Conservation (phyloP, 1,284 basidiomycete genomes). For the Termitomyces sp. region DNA sequence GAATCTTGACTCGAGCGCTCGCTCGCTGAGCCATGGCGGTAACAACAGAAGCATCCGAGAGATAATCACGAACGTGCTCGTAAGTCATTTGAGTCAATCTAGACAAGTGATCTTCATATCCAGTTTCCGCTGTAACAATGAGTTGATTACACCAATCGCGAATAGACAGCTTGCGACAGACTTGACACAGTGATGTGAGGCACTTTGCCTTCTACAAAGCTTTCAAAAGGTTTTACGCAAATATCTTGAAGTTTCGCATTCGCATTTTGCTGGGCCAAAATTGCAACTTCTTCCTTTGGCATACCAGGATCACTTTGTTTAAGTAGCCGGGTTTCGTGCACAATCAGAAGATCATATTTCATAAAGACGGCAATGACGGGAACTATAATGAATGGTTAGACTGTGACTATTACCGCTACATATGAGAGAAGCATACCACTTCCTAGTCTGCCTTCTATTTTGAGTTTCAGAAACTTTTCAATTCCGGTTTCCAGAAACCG, state of each 20-base stretch:
- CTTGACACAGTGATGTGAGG: constrained; percentile 13
- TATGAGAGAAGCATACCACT: constrained; percentile 1
- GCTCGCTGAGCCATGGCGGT: constrained; percentile 22
- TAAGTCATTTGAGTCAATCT: constrained; percentile 17
- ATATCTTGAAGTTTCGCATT: neutral
- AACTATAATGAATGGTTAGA: constrained; percentile 11
- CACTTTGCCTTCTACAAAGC: constrained; percentile 5
- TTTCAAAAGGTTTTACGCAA: constrained; percentile 9
- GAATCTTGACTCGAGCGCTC: constrained; percentile 20
- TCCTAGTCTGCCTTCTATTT: constrained; percentile 13
- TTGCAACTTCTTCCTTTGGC: constrained; percentile 1
- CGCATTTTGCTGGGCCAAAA: constrained; percentile 5
- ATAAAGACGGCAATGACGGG: constrained; percentile 26
- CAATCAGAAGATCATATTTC: constrained; percentile 23
- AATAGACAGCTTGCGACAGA: constrained; percentile 2
- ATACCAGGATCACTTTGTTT: neutral
- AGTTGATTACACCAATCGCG: neutral
- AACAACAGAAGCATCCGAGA: constrained; percentile 16
- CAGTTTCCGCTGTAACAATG: constrained; percentile 7
- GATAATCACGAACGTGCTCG: constrained; percentile 12
- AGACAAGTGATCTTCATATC: constrained; percentile 12
- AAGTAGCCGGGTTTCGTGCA: constrained; percentile 8
- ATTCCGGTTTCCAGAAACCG: constrained; percentile 22
- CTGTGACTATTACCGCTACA: neutral
- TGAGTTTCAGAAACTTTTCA: constrained; percentile 20